Percentiles rank a stretch among this genome's conserved stretches.
Evolutionary conservation across 768 basidiomycete species (phyloP).

Genomic region (Ramaria rubella): DNA sequence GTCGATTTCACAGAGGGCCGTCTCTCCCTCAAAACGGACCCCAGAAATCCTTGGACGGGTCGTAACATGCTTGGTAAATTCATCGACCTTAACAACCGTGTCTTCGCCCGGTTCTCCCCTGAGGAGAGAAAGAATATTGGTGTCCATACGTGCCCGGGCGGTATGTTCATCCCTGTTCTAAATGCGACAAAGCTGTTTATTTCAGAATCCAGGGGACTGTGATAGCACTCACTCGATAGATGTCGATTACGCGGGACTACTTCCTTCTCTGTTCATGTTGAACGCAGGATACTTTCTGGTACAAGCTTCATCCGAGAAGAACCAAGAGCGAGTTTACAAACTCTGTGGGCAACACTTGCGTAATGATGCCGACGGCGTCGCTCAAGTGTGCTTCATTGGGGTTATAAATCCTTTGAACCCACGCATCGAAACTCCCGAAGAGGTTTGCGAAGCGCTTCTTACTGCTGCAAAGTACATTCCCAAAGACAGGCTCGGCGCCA

Average conservation of each 20-base stretch:
- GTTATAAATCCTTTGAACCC: background rate
- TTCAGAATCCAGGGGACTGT: background rate
- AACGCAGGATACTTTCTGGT: slow-evolving; percentile 6
- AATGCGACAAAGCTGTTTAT: background rate
- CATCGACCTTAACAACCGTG: slow-evolving; percentile 3
- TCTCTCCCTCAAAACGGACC: background rate
- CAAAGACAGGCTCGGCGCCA: background rate
- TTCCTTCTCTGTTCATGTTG: background rate
- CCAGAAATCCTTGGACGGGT: slow-evolving; percentile 1
- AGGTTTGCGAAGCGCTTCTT: background rate
- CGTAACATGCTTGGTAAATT: slow-evolving; percentile 1
- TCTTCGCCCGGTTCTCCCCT: background rate
- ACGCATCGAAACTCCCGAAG: background rate
- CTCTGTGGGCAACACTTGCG: background rate
- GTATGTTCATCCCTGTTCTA: background rate
- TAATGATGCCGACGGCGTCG: background rate
- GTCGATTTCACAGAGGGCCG: slow-evolving; percentile 6
- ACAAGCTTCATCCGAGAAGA: background rate
- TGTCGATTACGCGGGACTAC: background rate
- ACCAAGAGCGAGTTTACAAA: background rate
- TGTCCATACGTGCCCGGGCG: slow-evolving; percentile 4
- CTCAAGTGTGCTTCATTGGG: slow-evolving; percentile 4
- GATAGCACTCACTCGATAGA: background rate
- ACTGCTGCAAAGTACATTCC: background rate
- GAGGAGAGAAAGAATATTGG: slow-evolving; percentile 5